Evolutionary conservation across 345 rosid species (phyloP).

Genomic region (Pistacia atlantica): DNA sequence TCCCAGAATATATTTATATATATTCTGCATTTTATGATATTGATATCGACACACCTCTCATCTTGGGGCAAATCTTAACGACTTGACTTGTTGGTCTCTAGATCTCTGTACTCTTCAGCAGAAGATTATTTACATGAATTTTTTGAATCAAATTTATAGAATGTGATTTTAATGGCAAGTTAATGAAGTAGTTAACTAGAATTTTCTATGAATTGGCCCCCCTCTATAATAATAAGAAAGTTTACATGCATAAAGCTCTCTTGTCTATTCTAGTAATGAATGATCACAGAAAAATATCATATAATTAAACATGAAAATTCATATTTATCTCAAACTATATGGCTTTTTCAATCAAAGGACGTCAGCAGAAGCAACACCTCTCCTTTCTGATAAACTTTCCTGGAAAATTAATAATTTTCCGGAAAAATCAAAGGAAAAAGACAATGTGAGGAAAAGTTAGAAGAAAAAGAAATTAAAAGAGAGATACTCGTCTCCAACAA

Average conservation of each 20-base stretch:
- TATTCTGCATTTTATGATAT: neutral
- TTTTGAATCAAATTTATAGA: neutral
- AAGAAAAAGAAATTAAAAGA: constrained; percentile 6
- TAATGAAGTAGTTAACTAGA: too few relatives aligned
- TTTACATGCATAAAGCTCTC: constrained; percentile 15
- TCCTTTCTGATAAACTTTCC: constrained; percentile 9
- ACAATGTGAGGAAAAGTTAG: neutral
- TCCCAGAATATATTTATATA: neutral
- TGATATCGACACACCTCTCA: neutral
- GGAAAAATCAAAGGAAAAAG: constrained; percentile 6
- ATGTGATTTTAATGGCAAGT: too few relatives aligned
- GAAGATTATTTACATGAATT: too few relatives aligned
- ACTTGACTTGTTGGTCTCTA: too few relatives aligned
- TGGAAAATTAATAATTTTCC: neutral
- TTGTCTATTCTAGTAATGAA: constrained; percentile 6
- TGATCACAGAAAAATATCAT: neutral
- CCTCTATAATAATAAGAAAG: neutral
- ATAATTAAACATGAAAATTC: neutral
- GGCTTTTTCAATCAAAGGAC: neutral
- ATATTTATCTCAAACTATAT: constrained; percentile 3
- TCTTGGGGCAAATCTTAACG: neutral
- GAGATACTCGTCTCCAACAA: constrained; percentile 28
- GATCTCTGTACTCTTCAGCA: too few relatives aligned
- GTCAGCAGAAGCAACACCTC: constrained; percentile 24
- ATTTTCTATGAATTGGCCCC: too few relatives aligned